A percentile compares a stretch with the other conserved stretches of the same genome.
These are phyloP conservation scores for Lentinula sp. DNA, from an alignment of 768 basidiomycete species.

Conservation along the genomic window DNA sequence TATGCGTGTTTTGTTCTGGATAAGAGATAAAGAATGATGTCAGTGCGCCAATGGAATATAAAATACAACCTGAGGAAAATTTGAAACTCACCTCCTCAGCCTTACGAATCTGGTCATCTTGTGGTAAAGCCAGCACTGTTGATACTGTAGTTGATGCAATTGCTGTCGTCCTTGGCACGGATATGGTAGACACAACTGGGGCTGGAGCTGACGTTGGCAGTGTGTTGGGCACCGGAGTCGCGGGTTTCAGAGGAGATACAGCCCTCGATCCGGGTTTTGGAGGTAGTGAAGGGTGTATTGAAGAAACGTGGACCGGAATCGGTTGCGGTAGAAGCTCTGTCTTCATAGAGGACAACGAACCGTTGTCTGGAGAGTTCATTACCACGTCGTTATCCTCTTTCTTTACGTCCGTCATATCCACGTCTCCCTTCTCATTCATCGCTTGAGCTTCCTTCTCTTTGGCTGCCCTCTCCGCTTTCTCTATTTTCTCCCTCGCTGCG, in stretches of 20 bases:
- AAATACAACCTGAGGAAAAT: neutral
- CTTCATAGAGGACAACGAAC: constrained; percentile 20
- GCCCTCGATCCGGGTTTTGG: constrained; percentile 54
- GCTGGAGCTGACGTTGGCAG: neutral
- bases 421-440: neutral
- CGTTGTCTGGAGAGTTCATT: constrained; percentile 11
- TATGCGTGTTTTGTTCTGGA: constrained; percentile 70
- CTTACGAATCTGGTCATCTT: constrained; percentile 47
- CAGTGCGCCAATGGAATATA: constrained; percentile 2
- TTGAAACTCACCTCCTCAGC: constrained; percentile 53
- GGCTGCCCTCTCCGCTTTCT: neutral
- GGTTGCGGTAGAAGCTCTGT: constrained; percentile 14
- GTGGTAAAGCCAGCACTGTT: constrained; percentile 21
- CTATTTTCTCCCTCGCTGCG: constrained; percentile 8
- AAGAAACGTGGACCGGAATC: neutral
- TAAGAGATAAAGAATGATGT: constrained; percentile 1
- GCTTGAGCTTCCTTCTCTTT: neutral
- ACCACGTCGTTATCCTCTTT: constrained; percentile 10
- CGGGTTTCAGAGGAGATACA: constrained; percentile 16
- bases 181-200: neutral
- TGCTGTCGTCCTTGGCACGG: neutral
- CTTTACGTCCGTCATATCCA: neutral
- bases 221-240: constrained; percentile 18
- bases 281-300: constrained; percentile 67
- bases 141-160: constrained; percentile 20